phyloP scores from a whole-genome alignment of 148 eudicot species.

The Amaranthus hypochondriacus region DNA sequence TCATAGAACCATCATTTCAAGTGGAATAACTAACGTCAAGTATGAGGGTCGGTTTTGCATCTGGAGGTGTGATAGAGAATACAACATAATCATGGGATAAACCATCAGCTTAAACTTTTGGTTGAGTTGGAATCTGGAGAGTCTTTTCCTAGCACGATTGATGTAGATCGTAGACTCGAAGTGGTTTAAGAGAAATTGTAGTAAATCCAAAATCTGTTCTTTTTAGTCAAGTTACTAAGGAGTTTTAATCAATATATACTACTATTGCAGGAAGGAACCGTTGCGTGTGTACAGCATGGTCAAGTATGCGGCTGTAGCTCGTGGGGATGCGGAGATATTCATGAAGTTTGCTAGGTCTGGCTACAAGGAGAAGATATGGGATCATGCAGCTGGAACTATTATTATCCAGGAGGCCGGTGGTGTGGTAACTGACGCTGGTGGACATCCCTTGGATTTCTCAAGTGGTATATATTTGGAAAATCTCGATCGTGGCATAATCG shows the following conservation, averaged over 20 bases:
- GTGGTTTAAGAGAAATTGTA: neutral
- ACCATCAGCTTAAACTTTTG: neutral
- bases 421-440: constrained; percentile 91
- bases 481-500: constrained; percentile 83
- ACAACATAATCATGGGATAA: neutral
- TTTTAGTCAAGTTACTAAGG: neutral
- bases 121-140: neutral
- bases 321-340: constrained; percentile 87
- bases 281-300: constrained; percentile 95
- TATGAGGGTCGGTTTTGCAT: no score
- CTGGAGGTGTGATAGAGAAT: no score
- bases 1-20: no score
- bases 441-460: constrained; percentile 69
- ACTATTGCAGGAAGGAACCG: constrained; percentile 68
- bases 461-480: constrained; percentile 83
- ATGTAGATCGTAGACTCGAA: neutral
- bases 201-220: neutral
- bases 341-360: constrained; percentile 86
- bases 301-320: constrained; percentile 90
- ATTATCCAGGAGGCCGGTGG: constrained; percentile 94
- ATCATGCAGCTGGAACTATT: constrained; percentile 89
- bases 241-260: neutral
- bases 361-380: constrained; percentile 99
- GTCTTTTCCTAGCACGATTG: neutral
- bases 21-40: no score